phyloP scores from a whole-genome alignment of 768 basidiomycete genomes.

The Suillus fuscotomentosus region DNA sequence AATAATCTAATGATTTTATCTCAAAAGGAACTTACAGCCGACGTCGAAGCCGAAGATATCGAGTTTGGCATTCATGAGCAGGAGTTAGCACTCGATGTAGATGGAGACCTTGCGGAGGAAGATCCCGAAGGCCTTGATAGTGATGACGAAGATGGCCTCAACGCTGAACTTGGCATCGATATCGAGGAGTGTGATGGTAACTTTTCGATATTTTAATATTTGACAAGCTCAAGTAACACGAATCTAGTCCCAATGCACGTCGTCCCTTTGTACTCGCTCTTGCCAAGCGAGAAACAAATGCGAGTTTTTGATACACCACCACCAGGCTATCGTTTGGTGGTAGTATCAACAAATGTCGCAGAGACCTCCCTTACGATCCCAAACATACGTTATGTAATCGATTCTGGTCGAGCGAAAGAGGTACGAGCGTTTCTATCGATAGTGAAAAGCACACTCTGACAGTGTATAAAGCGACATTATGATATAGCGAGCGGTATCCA shows the following conservation, averaged over 20 bases:
- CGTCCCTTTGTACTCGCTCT: conserved; percentile 89
- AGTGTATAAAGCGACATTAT: conserved; percentile 63
- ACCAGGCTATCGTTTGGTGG: conserved; percentile 77
- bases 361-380: conserved; percentile 98
- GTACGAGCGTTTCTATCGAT: conserved; percentile 34
- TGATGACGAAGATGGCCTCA: conserved; percentile 57
- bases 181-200: conserved; percentile 67
- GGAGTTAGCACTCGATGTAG: conserved; percentile 68
- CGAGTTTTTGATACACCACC: conserved; percentile 87
- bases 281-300: conserved; percentile 95
- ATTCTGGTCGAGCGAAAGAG: conserved; percentile 94
- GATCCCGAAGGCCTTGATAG: conserved; percentile 77
- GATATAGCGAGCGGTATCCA: conserved; percentile 71
- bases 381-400: conserved; percentile 96
- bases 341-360: conserved; percentile 94
- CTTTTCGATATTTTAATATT: conserved; percentile 17
- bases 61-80: conserved; percentile 56
- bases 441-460: conserved; percentile 2
- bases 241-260: conserved; percentile 86
- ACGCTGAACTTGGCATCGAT: conserved; percentile 57
- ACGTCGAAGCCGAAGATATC: conserved; percentile 79
- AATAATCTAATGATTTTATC: neutral
- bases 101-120: conserved; percentile 54
- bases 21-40: conserved; percentile 40
- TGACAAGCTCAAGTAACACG: neutral